phyloP scores from a whole-genome alignment of 306 rosid species.

The Casuarina glauca region DNA sequence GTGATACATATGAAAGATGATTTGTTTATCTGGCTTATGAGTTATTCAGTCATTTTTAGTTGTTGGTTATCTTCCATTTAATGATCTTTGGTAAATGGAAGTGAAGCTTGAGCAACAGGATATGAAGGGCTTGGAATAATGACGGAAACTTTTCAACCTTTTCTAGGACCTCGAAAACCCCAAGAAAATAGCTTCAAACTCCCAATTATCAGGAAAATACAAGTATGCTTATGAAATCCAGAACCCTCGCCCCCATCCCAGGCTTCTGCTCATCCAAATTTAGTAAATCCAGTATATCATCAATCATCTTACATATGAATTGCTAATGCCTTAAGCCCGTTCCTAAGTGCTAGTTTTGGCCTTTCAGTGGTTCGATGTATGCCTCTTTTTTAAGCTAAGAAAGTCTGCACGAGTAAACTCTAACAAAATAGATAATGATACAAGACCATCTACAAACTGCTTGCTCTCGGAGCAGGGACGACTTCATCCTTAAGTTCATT shows the following conservation, averaged over 20 bases:
- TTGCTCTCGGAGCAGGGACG: not conserved
- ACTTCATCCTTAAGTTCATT: not conserved
- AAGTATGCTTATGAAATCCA: not conserved
- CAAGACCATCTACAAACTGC: not conserved
- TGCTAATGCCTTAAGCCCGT: not conserved
- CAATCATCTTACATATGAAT: not conserved
- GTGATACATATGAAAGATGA: not conserved
- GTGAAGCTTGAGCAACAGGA: slow-evolving; percentile 3
- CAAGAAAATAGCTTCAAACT: not conserved
- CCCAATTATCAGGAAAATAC: not conserved
- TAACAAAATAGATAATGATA: not conserved
- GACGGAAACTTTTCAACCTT: not conserved
- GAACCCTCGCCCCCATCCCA: not conserved
- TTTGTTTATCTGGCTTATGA: not conserved
- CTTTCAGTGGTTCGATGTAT: not conserved
- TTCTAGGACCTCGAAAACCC: not conserved
- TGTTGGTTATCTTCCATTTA: not conserved
- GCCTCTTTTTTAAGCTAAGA: not conserved
- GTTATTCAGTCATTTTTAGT: not conserved
- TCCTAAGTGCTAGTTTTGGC: not conserved
- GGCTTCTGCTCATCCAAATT: not conserved
- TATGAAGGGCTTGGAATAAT: not conserved
- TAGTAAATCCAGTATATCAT: not conserved
- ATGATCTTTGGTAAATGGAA: not conserved
- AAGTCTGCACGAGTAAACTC: not conserved